Evolutionary conservation across 2,329 filamentous ascomycete genomes (phyloP), one percentile per base, ranked within the genome.

Genomic region (Tetracladium maxilliforme): DNA sequence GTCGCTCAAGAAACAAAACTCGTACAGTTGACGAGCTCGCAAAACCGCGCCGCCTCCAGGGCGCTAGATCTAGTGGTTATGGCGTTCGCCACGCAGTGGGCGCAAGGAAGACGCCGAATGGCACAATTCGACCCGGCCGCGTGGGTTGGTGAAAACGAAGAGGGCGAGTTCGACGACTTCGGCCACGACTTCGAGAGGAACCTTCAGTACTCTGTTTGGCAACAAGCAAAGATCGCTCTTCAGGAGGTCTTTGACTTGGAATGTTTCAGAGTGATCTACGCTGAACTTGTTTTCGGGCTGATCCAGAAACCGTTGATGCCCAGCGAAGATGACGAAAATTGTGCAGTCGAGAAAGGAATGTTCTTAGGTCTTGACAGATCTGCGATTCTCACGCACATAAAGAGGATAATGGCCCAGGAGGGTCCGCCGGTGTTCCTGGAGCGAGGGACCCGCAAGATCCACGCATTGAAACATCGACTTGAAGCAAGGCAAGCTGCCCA

Each of bases 41-140:
- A 66, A 29, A 53, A 61, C 21, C 45, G 44, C n/a, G 48, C 49
- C 5, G 56, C 52, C 15, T 49, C 51, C 1, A 53, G 47, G 25
- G 61, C 61, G 3, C 38, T 67, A 7, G 53, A 64, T 25, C 39
- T 58, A 4, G 50, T 52, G 4, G 61, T 65, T 23, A 57, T 64
- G 46, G 55, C 62, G 0, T 66, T 65, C 38, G 57, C 61, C 4
- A 56, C 60, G 1, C 61, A 66, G 32, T 64, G 62, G 56, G 45
- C 54, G 1, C 53, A 57, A 23, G 42, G 42, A 5, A 51, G 50
- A 14, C 35, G 30, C 9, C 36, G 47, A 16, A 38, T 16, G 31
- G 41, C 25, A 19, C 28, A 21, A 14, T 26, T 24, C 14, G 21
- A 8, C 21, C 9, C 10, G 9, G 5, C 22, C 6, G 22, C 19